Base-by-base conservation (phyloP, 2,329 filamentous ascomycete genomes). In the Grosmannia serpens region DNA sequence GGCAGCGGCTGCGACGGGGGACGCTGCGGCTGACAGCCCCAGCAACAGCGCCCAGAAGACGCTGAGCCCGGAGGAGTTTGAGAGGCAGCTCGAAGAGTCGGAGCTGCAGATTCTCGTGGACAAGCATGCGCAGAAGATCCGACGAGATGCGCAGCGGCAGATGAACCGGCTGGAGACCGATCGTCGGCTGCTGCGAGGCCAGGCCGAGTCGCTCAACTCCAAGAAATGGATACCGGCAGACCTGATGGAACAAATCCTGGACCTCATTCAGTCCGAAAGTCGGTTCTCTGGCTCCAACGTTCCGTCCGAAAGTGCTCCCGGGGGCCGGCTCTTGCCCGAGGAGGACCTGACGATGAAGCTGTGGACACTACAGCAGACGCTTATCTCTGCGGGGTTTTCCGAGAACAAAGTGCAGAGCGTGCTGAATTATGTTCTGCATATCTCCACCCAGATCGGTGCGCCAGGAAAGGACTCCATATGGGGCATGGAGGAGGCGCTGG, bases 21-120 rank as follows among this genome's bases (percentile, higher is more conserved):
- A 63, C 35, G 60, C 62, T 5, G 58, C 60, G 8, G 57, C 64
- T 44, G 60, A 62, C n/a, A 60, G 56, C 31, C 13, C 61, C 35
- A 49, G 61, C 29, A 64, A 61, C 4, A 55, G 60, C 24, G 31
- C 63, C 41, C 69, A 73, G 56, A 74, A 82, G 58, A 74, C 81
- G 31, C 73, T 92, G 63, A 89, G 83, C 54, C 87, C 92, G 1
- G 92, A 96, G 68, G 89, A 97, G 70, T 87, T 96, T 56, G 94
- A 96, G 68, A 85, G 77, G 62, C 89, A 95, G 66, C 80, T 97
- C 20, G 90, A 96, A 69, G 87, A 91, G 66, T 87, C 90, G n/a
- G 90, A 95, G 66, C 77, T 99, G 44, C 91, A 97, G 70, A 74
- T 89, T 26, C 75, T 96, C 7, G 86, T 97, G 20, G 92, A 97